Conservation (phyloP, 208 protist genomes). For the Phytomonas francai region DNA sequence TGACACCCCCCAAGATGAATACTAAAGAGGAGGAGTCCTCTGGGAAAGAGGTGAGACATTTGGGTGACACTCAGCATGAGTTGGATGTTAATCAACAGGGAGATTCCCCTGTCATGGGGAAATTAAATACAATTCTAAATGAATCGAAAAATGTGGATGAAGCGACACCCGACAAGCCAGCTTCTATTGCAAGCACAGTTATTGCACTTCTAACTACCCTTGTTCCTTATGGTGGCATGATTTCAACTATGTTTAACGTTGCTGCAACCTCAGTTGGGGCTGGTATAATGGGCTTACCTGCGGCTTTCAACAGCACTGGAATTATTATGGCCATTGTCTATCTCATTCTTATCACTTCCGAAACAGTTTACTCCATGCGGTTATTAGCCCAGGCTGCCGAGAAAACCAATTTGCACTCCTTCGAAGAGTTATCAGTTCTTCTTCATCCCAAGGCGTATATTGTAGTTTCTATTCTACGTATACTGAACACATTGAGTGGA, state of each 20-base stretch:
- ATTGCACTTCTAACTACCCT: too few species aligned
- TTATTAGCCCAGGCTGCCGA: conserved; percentile 33
- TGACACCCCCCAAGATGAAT: too few species aligned
- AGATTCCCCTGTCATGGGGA: too few species aligned
- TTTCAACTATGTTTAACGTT: conserved; percentile 40
- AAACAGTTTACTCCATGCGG: conserved; percentile 63
- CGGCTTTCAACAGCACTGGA: conserved; percentile 38
- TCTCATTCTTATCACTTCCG: conserved; percentile 46
- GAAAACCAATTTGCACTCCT: conserved; percentile 51
- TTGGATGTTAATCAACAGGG: too few species aligned
- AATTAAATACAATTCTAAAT: too few species aligned
- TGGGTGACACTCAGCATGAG: too few species aligned
- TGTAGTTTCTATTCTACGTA: conserved; percentile 48
- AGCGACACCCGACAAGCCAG: too few species aligned
- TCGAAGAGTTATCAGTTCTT: conserved; percentile 44
- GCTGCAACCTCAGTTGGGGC: conserved; percentile 42
- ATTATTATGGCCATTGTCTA: conserved; percentile 53
- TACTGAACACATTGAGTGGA: conserved; percentile 68
- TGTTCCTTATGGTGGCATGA: conserved; percentile 35
- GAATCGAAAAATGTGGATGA: too few species aligned
- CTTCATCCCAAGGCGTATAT: conserved; percentile 46
- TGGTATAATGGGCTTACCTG: conserved; percentile 60
- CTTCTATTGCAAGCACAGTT: too few species aligned
- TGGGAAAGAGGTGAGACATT: too few species aligned
- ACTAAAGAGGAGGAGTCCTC: too few species aligned